phyloP scores from a whole-genome alignment of 106 monocot species.

The Allium fistulosum region DNA sequence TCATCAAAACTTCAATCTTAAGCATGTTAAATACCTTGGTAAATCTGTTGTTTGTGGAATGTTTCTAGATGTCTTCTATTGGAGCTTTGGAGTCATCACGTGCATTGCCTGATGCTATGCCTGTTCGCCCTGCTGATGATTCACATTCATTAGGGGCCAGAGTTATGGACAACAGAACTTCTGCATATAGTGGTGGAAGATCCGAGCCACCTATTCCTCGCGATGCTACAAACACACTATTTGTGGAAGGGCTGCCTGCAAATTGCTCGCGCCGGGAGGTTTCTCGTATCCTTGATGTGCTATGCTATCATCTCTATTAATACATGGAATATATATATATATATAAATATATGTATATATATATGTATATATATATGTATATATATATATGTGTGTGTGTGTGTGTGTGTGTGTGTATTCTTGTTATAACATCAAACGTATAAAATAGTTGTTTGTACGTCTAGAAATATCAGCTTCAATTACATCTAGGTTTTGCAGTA shows the following conservation, averaged over 20 bases:
- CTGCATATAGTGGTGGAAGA: slow-evolving; percentile 30
- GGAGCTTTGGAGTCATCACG: slow-evolving; percentile 18
- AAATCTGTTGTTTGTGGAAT: neutral
- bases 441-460: too few species aligned
- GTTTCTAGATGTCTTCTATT: slow-evolving; percentile 24
- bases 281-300: slow-evolving; percentile 64
- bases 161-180: slow-evolving; percentile 20
- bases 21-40: neutral
- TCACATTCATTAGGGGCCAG: slow-evolving; percentile 17
- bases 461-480: too few species aligned
- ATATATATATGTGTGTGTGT: too few species aligned
- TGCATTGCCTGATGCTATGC: slow-evolving; percentile 29
- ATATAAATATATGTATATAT: too few species aligned
- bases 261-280: slow-evolving; percentile 66
- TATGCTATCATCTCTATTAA: too few species aligned
- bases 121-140: slow-evolving; percentile 39
- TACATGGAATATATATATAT: too few species aligned
- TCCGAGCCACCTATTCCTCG: slow-evolving; percentile 55
- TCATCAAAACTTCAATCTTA: neutral
- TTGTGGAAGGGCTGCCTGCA: slow-evolving; percentile 68
- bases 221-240: slow-evolving; percentile 69
- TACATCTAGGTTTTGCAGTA: too few species aligned
- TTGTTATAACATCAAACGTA: too few species aligned
- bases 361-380: too few species aligned
- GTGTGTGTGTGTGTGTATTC: too few species aligned